phyloP scores from a whole-genome alignment of 169 alveolate genomes.

The Plasmodium cynomolgi region DNA sequence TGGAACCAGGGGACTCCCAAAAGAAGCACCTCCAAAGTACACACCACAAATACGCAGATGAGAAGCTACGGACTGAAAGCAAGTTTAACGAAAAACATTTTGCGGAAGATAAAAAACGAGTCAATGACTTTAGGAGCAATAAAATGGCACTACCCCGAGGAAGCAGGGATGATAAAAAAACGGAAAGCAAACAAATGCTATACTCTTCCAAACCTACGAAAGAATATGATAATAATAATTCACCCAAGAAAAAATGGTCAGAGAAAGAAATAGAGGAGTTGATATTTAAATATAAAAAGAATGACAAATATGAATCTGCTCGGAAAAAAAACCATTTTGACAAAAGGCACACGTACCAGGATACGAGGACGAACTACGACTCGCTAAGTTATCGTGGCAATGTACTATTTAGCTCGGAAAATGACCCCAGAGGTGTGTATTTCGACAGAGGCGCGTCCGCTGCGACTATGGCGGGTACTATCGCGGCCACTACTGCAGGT shows the following conservation, averaged over 20 bases:
- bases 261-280: constrained; percentile 23
- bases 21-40: not conserved
- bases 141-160: not conserved
- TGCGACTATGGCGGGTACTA: not conserved
- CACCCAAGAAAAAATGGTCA: constrained; percentile 17
- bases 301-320: not conserved
- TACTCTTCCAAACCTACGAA: not conserved
- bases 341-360: constrained; percentile 11
- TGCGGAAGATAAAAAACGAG: constrained; percentile 7
- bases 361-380: constrained; percentile 2
- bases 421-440: not conserved
- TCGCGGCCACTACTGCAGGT: not conserved
- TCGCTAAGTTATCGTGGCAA: not conserved
- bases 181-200: not conserved
- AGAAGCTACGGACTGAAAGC: not conserved
- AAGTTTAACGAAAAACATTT: not conserved
- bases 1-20: not conserved
- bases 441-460: not conserved
- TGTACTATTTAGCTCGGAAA: not conserved
- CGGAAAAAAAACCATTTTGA: not conserved
- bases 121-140: not conserved
- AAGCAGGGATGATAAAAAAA: not conserved
- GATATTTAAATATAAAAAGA: constrained; percentile 24
- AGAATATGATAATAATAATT: not conserved
- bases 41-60: not conserved